Conservation (phyloP, 2,329 filamentous ascomycete species). For the Nigrograna mackinnonii region DNA sequence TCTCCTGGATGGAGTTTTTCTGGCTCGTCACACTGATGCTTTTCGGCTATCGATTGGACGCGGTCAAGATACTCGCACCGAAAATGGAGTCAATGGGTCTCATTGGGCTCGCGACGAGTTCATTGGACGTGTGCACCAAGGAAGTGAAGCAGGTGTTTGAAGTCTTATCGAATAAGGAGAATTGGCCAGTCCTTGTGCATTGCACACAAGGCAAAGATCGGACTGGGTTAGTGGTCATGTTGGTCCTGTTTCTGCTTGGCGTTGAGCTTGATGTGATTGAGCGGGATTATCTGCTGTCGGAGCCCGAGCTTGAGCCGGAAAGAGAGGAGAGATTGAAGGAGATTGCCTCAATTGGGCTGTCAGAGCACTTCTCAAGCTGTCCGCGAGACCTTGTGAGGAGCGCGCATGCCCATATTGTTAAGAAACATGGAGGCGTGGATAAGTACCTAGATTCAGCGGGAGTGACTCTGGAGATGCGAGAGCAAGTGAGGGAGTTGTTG, state of each 20-base stretch:
- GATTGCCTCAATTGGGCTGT: conserved; percentile 70
- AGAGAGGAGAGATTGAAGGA: conserved; percentile 67
- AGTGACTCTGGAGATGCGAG: conserved; percentile 39
- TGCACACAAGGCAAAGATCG: conserved; percentile 92
- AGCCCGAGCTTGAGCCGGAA: conserved; percentile 63
- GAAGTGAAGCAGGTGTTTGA: conserved; percentile 63
- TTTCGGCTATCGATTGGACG: conserved; percentile 68
- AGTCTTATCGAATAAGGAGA: conserved; percentile 50
- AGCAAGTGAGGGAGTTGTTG: conserved; percentile 35
- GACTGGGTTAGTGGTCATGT: conserved; percentile 71
- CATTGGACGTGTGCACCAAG: conserved; percentile 66
- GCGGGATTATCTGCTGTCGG: conserved; percentile 72
- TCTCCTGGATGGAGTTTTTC: conserved; percentile 69
- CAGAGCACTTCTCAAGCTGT: conserved; percentile 69
- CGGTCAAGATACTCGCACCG: conserved; percentile 69
- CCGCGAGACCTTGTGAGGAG: conserved; percentile 65
- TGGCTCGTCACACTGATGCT: conserved; percentile 67
- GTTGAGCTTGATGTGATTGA: conserved; percentile 64
- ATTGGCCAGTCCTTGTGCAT: conserved; percentile 72
- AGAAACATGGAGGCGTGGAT: conserved; percentile 67
- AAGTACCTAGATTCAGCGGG: conserved; percentile 69
- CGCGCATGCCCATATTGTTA: conserved; percentile 61
- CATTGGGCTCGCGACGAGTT: conserved; percentile 69
- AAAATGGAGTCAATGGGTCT: conserved; percentile 75
- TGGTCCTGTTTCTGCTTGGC: conserved; percentile 67